phyloP scores from a whole-genome alignment of 108 stramenopile genomes.

The Fragilariopsis cylindrus region DNA sequence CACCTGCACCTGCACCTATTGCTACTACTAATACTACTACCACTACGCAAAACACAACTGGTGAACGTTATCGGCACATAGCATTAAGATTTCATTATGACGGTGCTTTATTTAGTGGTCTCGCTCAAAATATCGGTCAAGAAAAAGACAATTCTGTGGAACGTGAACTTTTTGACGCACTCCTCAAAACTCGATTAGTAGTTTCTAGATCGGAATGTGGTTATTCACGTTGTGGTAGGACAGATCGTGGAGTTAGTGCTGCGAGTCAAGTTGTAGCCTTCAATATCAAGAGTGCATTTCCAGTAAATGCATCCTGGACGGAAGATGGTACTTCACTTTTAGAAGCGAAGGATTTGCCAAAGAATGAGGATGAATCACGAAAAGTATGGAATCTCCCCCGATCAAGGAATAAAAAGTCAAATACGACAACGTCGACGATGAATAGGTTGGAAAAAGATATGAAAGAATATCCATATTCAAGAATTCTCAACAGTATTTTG shows the following conservation, averaged over 20 bases:
- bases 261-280: slow-evolving; percentile 94
- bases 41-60: neutral
- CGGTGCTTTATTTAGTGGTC: slow-evolving; percentile 79
- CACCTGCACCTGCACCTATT: too few relatives aligned
- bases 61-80: slow-evolving; percentile 70
- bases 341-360: slow-evolving; percentile 58
- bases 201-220: slow-evolving; percentile 47
- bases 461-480: slow-evolving; percentile 87
- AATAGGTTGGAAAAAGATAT: slow-evolving; percentile 43
- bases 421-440: neutral
- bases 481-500: slow-evolving; percentile 92
- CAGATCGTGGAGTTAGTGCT: slow-evolving; percentile 94
- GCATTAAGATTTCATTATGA: slow-evolving; percentile 91
- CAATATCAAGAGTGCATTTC: slow-evolving; percentile 76
- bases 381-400: slow-evolving; percentile 53
- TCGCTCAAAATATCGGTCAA: slow-evolving; percentile 78
- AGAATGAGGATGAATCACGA: slow-evolving; percentile 53
- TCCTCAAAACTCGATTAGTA: slow-evolving; percentile 72
- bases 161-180: slow-evolving; percentile 79
- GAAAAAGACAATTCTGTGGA: slow-evolving; percentile 85
- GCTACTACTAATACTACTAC: too few relatives aligned
- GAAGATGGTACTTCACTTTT: slow-evolving; percentile 32
- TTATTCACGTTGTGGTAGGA: slow-evolving; percentile 96
- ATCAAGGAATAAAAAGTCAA: slow-evolving; percentile 23
- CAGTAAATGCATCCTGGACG: slow-evolving; percentile 44